Evolutionary conservation across 2,329 filamentous ascomycete genomes (phyloP), one percentile per base, ranked within the genome.

Genomic region (Aspergillus sp.): DNA sequence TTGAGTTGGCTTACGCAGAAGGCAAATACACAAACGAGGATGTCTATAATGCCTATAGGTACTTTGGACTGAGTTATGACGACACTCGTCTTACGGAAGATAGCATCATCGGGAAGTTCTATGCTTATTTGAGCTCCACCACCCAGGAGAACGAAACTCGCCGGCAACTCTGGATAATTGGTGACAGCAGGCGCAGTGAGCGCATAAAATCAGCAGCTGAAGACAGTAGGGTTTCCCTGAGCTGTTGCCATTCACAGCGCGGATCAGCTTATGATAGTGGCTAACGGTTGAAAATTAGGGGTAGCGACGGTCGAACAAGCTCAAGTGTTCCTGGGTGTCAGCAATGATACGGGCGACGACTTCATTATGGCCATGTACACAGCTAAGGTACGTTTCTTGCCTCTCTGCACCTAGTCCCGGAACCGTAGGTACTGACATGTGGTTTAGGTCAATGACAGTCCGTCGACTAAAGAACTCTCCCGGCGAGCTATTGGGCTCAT

Each of bases 221-320:
- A 65, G 82, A 84, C 67, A 80, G 81, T 77, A 68, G 68, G 74
- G 45, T n/a, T 73, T 73, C 51, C 45, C 45, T 24, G 12, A 20
- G 32, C 63, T 6, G 51, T 50, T n/a, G 31, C 54, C 55, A 20
- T 45, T 54, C n/a, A 14, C 29, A 39, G 22, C 18, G 22, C 18
- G 24, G 16, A n/a, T n/a, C 18, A 18, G n/a, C 31, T 11, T 16
- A 31, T 36, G 12, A 50, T n/a, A 10, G 10, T 56, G 20, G 46
- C 55, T 47, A 20, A 56, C 11, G 31, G n/a, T 22, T 20, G 2
- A 58, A 58, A 61, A 24, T 1, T 11, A 81, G 79, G 79, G 14
- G 79, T 88, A 29, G 82, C 87, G 61, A 86, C 82, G n/a, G 83
- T 85, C 57, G 81, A 86, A 50, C 85, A 90, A 69, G 88, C 88